A percentile compares a stretch with the other conserved stretches of the same genome.
phyloP scores from a whole-genome alignment of 2,329 filamentous ascomycete species.

The Verticillium isaacii region DNA sequence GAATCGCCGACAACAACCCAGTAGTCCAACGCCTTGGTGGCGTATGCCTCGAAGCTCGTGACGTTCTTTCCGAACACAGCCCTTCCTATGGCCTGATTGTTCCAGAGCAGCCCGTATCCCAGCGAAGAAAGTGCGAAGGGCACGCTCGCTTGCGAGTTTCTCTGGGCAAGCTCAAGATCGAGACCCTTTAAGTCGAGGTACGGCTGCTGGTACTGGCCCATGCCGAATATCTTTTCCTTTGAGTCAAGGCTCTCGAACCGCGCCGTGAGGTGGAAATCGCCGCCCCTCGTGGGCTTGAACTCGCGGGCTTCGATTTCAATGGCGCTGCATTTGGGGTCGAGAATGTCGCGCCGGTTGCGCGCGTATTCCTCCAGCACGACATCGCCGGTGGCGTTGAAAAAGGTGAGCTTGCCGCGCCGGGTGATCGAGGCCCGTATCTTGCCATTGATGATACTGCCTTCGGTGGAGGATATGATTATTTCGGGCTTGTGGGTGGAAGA shows the following conservation, averaged over 20 bases:
- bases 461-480: conserved; percentile 16
- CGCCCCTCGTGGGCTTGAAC: conserved; percentile 42
- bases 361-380: conserved; percentile 25
- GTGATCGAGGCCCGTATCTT: conserved; percentile 22
- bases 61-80: conserved; percentile 54
- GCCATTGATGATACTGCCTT: conserved; percentile 20
- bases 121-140: conserved; percentile 53
- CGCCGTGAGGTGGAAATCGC: conserved; percentile 48
- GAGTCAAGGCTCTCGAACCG: conserved; percentile 48
- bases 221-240: conserved; percentile 55
- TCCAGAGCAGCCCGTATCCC: conserved; percentile 59
- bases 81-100: conserved; percentile 54
- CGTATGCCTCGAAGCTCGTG: conserved; percentile 53
- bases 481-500: neutral
- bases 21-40: conserved; percentile 52
- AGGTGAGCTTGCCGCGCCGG: conserved; percentile 21
- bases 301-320: conserved; percentile 50
- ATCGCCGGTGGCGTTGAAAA: conserved; percentile 19
- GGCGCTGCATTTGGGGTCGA: conserved; percentile 51
- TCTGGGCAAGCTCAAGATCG: conserved; percentile 57
- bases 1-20: conserved; percentile 54
- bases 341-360: conserved; percentile 22
- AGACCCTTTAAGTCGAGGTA: conserved; percentile 53
- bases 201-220: conserved; percentile 62
- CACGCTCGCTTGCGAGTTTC: conserved; percentile 58